These are phyloP conservation scores for Breviolum minutum DNA, from an alignment of 73 alveolate genomes.

Conservation along the genomic window DNA sequence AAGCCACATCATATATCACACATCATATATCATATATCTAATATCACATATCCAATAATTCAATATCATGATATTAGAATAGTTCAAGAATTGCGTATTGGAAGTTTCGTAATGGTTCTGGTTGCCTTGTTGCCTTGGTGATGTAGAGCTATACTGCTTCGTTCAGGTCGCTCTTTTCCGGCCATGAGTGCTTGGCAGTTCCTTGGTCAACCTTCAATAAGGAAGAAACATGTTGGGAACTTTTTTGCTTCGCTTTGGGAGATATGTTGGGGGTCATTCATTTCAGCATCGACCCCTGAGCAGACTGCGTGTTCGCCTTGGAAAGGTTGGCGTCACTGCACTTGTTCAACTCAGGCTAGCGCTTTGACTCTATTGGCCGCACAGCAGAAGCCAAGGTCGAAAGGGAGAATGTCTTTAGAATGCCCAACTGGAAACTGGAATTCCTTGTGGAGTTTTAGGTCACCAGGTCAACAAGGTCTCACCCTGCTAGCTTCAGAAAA, in stretches of 20 bases:
- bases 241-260: background rate
- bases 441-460: background rate
- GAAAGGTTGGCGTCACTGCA: background rate
- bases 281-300: too few relatives aligned
- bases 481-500: background rate
- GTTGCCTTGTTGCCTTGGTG: background rate
- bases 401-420: background rate
- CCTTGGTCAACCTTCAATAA: background rate
- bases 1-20: too few relatives aligned
- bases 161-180: background rate
- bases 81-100: too few relatives aligned
- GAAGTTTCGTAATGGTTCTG: background rate
- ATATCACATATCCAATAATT: too few relatives aligned
- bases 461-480: background rate
- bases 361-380: background rate
- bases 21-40: too few relatives aligned
- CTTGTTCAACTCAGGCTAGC: background rate
- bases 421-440: background rate
- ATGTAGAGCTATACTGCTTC: background rate
- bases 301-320: too few relatives aligned
- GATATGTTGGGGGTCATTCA: background rate
- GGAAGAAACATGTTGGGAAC: background rate
- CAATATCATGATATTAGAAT: too few relatives aligned
- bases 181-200: background rate
- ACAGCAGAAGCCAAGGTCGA: background rate